A percentile compares a stretch with the other conserved stretches of the same genome.
Conservation (phyloP, 345 rosid species). For the Corchorus capsularis region DNA sequence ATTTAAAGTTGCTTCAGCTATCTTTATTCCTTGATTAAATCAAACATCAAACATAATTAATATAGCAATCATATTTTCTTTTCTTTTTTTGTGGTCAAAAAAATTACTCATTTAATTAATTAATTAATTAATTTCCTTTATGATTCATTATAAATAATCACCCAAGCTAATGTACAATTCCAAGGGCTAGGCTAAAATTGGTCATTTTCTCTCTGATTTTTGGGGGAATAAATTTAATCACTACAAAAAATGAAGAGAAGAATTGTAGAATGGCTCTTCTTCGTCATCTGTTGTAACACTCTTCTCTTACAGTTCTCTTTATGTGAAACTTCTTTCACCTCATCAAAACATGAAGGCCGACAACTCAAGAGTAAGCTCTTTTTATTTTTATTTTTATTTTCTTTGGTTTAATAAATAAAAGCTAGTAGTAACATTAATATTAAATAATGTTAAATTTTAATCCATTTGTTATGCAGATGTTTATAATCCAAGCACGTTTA, state of each 20-base stretch:
- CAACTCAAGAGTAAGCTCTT: conserved; percentile 4
- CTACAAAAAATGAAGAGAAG: not conserved
- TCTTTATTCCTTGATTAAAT: not conserved
- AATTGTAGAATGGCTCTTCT: not conserved
- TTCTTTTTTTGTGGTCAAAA: not conserved
- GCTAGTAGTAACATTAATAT: not conserved
- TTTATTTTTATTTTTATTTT: not conserved
- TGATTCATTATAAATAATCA: not conserved
- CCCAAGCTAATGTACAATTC: not conserved
- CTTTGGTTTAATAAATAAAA: not conserved
- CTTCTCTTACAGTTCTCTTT: not conserved
- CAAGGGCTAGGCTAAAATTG: not conserved
- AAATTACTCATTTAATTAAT: not conserved
- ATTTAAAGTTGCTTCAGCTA: not conserved
- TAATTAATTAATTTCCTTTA: not conserved
- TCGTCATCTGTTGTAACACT: not conserved
- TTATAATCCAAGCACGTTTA: not conserved
- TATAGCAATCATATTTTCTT: not conserved
- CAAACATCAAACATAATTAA: not conserved
- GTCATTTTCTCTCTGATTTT: too few species aligned
- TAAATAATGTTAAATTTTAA: not conserved
- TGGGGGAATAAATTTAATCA: too few species aligned
- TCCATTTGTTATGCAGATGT: not conserved
- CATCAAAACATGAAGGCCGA: not conserved
- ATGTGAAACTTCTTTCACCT: not conserved